These are phyloP conservation scores for Aspergillus tanneri DNA, from an alignment of 2,329 filamentous ascomycete species.

Conservation along the genomic window DNA sequence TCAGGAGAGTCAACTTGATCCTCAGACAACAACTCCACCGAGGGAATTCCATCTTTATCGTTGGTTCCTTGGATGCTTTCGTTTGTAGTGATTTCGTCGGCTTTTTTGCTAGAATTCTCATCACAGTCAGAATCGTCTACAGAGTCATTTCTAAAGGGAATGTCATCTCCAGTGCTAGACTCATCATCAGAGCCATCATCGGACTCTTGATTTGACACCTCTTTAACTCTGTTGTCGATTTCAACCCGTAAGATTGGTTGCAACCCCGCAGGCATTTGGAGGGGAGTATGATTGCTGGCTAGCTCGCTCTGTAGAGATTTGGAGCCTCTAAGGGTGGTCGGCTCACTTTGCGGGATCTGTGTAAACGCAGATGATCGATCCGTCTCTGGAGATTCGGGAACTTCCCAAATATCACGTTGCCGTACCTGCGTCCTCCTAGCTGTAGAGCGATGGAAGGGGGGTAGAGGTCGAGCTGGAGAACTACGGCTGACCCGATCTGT, in stretches of 20 bases:
- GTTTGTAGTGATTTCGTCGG: too few species aligned
- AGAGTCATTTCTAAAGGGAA: too few species aligned
- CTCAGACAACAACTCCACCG: background rate
- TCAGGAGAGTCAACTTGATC: background rate
- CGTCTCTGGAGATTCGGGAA: slow-evolving; percentile 9
- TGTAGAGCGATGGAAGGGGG: slow-evolving; percentile 1
- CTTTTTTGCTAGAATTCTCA: background rate
- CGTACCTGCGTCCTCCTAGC: background rate
- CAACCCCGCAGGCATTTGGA: too few species aligned
- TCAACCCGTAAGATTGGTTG: too few species aligned
- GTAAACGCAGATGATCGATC: background rate
- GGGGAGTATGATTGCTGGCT: background rate
- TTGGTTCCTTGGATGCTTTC: background rate
- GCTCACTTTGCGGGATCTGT: background rate
- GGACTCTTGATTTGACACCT: too few species aligned
- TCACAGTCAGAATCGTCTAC: background rate
- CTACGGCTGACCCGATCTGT: background rate
- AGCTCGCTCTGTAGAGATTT: slow-evolving; percentile 1
- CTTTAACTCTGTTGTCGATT: too few species aligned
- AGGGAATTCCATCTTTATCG: background rate
- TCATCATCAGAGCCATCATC: background rate
- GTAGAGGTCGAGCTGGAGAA: slow-evolving; percentile 7
- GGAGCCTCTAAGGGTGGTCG: slow-evolving; percentile 16
- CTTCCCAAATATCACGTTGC: slow-evolving; percentile 11
- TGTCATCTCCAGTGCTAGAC: too few species aligned